Evolutionary conservation across 768 basidiomycete genomes (phyloP).

Genomic region (Boletus edulis): DNA sequence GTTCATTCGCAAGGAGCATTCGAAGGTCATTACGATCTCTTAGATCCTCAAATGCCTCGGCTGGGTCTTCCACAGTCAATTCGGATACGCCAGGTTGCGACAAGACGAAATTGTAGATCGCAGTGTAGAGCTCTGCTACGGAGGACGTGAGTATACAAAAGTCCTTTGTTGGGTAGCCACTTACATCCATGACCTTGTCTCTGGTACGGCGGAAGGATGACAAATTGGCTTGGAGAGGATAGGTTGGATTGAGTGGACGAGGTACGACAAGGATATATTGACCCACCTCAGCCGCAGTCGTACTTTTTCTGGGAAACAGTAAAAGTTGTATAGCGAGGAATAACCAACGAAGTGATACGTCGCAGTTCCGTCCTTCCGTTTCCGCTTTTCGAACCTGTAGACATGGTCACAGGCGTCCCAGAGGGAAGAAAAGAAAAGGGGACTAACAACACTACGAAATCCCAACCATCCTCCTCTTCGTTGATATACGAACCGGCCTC

Average conservation of each 20-base stretch:
- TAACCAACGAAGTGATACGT: slow-evolving; percentile 95
- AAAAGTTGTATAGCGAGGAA: slow-evolving; percentile 93
- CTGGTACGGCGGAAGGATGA: slow-evolving; percentile 90
- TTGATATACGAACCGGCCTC: slow-evolving; percentile 94
- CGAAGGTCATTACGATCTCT: slow-evolving; percentile 88
- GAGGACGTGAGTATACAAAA: background rate
- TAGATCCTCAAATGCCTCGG: slow-evolving; percentile 96
- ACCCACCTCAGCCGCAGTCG: slow-evolving; percentile 81
- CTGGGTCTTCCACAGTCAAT: slow-evolving; percentile 95
- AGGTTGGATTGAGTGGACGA: background rate
- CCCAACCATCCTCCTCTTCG: slow-evolving; percentile 93
- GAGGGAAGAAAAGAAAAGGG: background rate
- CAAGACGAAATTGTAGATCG: slow-evolving; percentile 77
- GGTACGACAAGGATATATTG: background rate
- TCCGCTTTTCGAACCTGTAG: slow-evolving; percentile 80
- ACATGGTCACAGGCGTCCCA: slow-evolving; percentile 1
- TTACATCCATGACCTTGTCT: slow-evolving; percentile 86
- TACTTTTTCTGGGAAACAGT: slow-evolving; percentile 89
- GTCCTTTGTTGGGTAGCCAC: slow-evolving; percentile 22
- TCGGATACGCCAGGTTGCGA: slow-evolving; percentile 74
- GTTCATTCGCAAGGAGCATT: slow-evolving; percentile 63
- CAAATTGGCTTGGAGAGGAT: slow-evolving; percentile 70
- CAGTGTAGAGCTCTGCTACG: slow-evolving; percentile 81
- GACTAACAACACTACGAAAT: slow-evolving; percentile 83
- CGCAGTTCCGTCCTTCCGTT: slow-evolving; percentile 49